A percentile compares a stretch with the other conserved stretches of the same genome.
Conservation (phyloP, 2,329 filamentous ascomycete genomes). For the Paraconiothyrium brasiliense region DNA sequence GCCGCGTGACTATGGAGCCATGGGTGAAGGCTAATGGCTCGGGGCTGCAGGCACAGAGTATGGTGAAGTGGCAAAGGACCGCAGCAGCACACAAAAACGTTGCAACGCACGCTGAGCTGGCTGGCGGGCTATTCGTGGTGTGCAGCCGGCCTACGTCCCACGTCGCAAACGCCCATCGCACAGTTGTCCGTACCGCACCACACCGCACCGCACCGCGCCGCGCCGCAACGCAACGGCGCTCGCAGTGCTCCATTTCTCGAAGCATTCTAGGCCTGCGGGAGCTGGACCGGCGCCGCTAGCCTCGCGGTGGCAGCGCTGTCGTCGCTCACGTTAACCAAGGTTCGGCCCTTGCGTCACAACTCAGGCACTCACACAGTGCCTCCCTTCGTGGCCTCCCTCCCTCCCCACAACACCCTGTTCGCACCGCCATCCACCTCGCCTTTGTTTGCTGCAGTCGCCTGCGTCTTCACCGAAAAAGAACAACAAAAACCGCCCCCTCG, state of each 20-base stretch:
- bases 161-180: not conserved
- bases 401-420: conserved; percentile 3
- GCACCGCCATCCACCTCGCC: not conserved
- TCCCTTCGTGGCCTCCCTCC: conserved; percentile 18
- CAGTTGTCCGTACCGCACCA: not conserved
- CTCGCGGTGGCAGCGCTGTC: conserved; percentile 1
- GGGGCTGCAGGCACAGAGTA: not conserved
- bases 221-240: not conserved
- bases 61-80: conserved; percentile 5
- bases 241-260: not conserved
- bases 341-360: conserved; percentile 16
- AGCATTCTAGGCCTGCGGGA: not conserved
- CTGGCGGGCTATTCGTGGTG: not conserved
- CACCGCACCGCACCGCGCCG: not conserved
- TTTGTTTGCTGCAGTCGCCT: conserved; percentile 9
- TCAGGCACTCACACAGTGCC: conserved; percentile 6
- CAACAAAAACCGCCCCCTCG: conserved; percentile 5
- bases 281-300: conserved; percentile 2
- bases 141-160: not conserved
- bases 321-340: conserved; percentile 8
- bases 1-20: conserved; percentile 8
- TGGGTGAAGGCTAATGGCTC: not conserved
- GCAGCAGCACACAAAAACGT: conserved; percentile 3
- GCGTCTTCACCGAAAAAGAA: not conserved
- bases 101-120: conserved; percentile 9